phyloP scores from a whole-genome alignment of 108 stramenopile species.

The Stephanodiscus minutulus region DNA sequence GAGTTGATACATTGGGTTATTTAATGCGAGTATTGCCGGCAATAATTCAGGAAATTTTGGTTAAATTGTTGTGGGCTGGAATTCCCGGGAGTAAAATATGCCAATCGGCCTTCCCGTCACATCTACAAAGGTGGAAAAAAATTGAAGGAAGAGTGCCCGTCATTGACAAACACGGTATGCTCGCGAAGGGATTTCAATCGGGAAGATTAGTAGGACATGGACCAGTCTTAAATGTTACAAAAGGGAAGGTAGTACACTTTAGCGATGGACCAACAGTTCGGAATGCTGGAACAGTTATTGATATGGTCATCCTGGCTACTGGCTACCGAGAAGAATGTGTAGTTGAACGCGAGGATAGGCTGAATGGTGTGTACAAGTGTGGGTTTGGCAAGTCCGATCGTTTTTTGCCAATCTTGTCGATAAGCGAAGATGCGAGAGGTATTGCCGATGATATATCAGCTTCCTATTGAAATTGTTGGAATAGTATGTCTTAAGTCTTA shows the following conservation, averaged over 20 bases:
- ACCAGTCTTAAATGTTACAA: slow-evolving; percentile 32
- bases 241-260: slow-evolving; percentile 22
- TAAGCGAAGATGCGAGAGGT: slow-evolving; percentile 45
- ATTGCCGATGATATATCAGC: slow-evolving; percentile 18
- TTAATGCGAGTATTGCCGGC: slow-evolving; percentile 32
- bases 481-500: neutral
- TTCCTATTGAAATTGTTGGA: slow-evolving; percentile 1
- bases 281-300: slow-evolving; percentile 21
- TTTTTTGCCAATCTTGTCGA: slow-evolving; percentile 51
- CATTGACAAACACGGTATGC: slow-evolving; percentile 52
- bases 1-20: slow-evolving; percentile 55
- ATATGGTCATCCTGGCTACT: slow-evolving; percentile 58
- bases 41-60: slow-evolving; percentile 40
- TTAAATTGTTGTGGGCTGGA: slow-evolving; percentile 34
- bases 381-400: slow-evolving; percentile 56
- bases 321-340: slow-evolving; percentile 47
- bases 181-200: slow-evolving; percentile 46
- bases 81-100: slow-evolving; percentile 43
- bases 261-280: slow-evolving; percentile 18
- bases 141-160: slow-evolving; percentile 54
- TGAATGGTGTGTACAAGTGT: slow-evolving; percentile 56
- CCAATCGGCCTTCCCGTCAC: slow-evolving; percentile 46
- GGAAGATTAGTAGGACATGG: slow-evolving; percentile 56
- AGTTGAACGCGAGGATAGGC: slow-evolving; percentile 47
- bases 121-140: slow-evolving; percentile 45